Percentiles rank a stretch among this genome's conserved stretches.
These are phyloP conservation scores for Nemania abortiva DNA, from an alignment of 2,329 filamentous ascomycete species.

Conservation along the genomic window DNA sequence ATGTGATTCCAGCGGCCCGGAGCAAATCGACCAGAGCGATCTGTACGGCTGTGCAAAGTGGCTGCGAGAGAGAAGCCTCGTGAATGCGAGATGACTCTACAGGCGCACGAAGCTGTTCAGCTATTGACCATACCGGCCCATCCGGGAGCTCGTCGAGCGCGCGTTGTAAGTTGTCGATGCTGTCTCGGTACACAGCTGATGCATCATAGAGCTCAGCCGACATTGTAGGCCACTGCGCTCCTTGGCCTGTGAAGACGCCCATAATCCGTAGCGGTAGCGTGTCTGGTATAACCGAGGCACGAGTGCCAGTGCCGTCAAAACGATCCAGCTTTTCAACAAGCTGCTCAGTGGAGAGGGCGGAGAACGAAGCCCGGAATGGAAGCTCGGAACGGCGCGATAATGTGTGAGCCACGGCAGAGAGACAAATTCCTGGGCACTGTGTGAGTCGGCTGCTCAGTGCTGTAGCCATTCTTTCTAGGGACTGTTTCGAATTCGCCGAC, in stretches of 20 bases:
- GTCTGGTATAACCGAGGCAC: not conserved
- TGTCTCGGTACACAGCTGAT: not conserved
- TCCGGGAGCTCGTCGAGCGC: not conserved
- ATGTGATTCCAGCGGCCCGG: not conserved
- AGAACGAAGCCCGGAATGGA: slow-evolving; percentile 9
- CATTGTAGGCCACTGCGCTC: slow-evolving; percentile 45
- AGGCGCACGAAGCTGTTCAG: slow-evolving; percentile 36
- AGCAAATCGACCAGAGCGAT: slow-evolving; percentile 38
- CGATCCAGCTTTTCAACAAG: slow-evolving; percentile 6
- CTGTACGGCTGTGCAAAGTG: slow-evolving; percentile 43
- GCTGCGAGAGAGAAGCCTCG: slow-evolving; percentile 48
- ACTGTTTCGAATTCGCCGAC: slow-evolving; percentile 6
- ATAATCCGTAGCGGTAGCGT: slow-evolving; percentile 25
- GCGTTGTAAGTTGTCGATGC: not conserved
- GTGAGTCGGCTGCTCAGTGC: not conserved
- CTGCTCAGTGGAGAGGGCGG: slow-evolving; percentile 11
- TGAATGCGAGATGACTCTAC: slow-evolving; percentile 23
- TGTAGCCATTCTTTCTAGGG: slow-evolving; percentile 3
- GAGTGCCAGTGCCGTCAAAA: not conserved
- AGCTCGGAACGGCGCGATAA: slow-evolving; percentile 19
- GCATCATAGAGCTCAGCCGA: not conserved
- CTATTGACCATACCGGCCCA: slow-evolving; percentile 7
- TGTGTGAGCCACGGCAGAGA: slow-evolving; percentile 3
- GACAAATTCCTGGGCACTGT: not conserved
- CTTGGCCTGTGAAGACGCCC: slow-evolving; percentile 46